Evolutionary conservation across 768 basidiomycete genomes (phyloP), one percentile per base, ranked within the genome.

Genomic region (Pholiota molesta): DNA sequence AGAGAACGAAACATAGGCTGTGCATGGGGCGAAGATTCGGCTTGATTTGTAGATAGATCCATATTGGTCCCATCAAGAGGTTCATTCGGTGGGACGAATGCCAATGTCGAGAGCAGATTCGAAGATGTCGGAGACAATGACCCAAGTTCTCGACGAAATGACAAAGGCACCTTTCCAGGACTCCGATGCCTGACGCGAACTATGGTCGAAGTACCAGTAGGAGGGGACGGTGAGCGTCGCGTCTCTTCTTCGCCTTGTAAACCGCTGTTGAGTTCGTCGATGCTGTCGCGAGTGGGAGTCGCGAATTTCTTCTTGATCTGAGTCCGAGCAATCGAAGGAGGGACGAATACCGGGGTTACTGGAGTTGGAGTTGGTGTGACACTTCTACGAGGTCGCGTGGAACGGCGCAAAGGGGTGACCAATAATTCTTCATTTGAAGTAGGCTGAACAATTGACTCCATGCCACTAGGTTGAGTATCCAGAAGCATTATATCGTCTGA

Each of bases 121-220:
- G 71, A 74, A 45, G 90, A 89, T 14, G 78, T 76, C 1, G 88
- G 87, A n/a, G 88, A 89, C 40, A 89, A 71, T 19, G 86, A 86
- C 16, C 81, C 78, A 28, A 86, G 71, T 69, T 82, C 81, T 60
- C 82, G 77, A 49, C 73, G 70, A 28, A 67, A 73, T 47, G 69
- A 64, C 23, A 61, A 52, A 53, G 65, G 62, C 26, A 51, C 45
- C 60, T 68, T 66, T 56, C 63, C 64, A 17, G 69, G 63, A 66
- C 68, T 64, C 17, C 72, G 61, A 62, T 62, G 59, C 61, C 71
- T 65, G 49, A 63, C 66, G 55, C 67, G 66, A 56, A 61, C 55
- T 19, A 59, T 61, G 9, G 59, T 47, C 26, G 62, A 57, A 11
- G 26, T 35, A 37, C 35, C 31, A 40, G 61, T 40, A 26, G 55